Percentiles rank a stretch among this genome's conserved stretches.
Conservation (phyloP, 2,329 filamentous ascomycete genomes). For the Rachicladosporium sp. region DNA sequence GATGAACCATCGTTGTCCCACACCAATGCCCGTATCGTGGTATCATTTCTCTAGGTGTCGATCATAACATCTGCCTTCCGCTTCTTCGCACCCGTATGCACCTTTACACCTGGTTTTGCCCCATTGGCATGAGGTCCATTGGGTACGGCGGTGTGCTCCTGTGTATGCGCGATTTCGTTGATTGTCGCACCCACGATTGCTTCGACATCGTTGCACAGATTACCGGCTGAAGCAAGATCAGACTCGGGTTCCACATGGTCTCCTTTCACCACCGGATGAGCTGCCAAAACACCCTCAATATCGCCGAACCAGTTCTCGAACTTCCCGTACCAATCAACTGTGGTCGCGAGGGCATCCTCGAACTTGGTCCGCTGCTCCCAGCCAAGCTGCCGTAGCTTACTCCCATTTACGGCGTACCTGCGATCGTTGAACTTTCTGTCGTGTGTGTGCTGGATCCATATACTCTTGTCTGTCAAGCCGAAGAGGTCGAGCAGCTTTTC, state of each 20-base stretch:
- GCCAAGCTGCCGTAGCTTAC: slow-evolving; percentile 53
- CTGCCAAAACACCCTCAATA: slow-evolving; percentile 55
- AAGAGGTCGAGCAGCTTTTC: slow-evolving; percentile 52
- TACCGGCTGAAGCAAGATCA: background rate
- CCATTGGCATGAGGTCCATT: background rate
- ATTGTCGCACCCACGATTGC: slow-evolving; percentile 1
- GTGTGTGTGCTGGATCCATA: slow-evolving; percentile 61
- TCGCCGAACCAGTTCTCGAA: slow-evolving; percentile 64
- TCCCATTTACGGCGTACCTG: slow-evolving; percentile 59
- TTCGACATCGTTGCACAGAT: background rate
- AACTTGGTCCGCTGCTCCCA: slow-evolving; percentile 59
- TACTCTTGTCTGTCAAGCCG: slow-evolving; percentile 41
- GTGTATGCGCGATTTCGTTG: background rate
- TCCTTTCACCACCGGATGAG: slow-evolving; percentile 37
- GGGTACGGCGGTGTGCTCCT: background rate
- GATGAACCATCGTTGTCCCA: slow-evolving; percentile 40
- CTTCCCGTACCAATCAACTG: slow-evolving; percentile 57
- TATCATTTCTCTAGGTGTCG: background rate
- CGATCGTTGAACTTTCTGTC: slow-evolving; percentile 71
- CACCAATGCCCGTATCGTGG: background rate
- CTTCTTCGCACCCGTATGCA: slow-evolving; percentile 9
- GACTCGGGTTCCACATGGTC: slow-evolving; percentile 3
- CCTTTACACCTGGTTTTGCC: too few relatives aligned
- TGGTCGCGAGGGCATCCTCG: slow-evolving; percentile 48
- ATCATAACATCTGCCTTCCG: slow-evolving; percentile 14